Conservation (phyloP, 2,329 filamentous ascomycete species). For the Fusarium mexicanum region DNA sequence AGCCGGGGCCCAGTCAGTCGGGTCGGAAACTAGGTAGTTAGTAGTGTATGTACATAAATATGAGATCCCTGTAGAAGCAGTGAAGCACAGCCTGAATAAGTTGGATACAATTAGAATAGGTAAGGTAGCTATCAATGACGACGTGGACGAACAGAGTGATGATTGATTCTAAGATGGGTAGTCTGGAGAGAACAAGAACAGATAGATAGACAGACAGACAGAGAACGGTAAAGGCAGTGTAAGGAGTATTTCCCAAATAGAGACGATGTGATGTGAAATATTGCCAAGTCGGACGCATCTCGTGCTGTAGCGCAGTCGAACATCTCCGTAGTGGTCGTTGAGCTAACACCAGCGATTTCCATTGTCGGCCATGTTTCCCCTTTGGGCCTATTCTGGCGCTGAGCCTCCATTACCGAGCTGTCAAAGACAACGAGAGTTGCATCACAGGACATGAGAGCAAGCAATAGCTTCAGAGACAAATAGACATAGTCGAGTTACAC, state of each 20-base stretch:
- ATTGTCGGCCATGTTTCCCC: conserved; percentile 30
- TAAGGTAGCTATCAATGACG: neutral
- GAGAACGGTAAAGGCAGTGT: neutral
- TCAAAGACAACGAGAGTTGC: conserved; percentile 13
- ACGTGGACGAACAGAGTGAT: neutral
- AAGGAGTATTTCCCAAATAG: conserved; percentile 29
- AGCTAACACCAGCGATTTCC: conserved; percentile 21
- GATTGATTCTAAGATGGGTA: neutral
- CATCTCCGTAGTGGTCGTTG: conserved; percentile 34
- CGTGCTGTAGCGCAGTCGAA: conserved; percentile 27
- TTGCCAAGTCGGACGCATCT: conserved; percentile 27
- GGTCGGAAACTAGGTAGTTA: conserved; percentile 6
- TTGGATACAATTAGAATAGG: neutral
- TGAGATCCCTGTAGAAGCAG: conserved; percentile 16
- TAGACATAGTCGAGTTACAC: neutral
- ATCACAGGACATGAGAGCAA: conserved; percentile 3
- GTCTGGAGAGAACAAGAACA: neutral
- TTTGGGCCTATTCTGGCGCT: conserved; percentile 31
- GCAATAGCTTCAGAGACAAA: conserved; percentile 1
- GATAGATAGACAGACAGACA: neutral
- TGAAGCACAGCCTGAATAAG: conserved; percentile 1
- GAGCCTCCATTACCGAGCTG: conserved; percentile 36
- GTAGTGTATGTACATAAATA: neutral
- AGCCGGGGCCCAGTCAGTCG: conserved; percentile 21
- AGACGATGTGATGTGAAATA: conserved; percentile 12